Base-by-base conservation (phyloP, 345 rosid species). In the Nephelium lappaceum region DNA sequence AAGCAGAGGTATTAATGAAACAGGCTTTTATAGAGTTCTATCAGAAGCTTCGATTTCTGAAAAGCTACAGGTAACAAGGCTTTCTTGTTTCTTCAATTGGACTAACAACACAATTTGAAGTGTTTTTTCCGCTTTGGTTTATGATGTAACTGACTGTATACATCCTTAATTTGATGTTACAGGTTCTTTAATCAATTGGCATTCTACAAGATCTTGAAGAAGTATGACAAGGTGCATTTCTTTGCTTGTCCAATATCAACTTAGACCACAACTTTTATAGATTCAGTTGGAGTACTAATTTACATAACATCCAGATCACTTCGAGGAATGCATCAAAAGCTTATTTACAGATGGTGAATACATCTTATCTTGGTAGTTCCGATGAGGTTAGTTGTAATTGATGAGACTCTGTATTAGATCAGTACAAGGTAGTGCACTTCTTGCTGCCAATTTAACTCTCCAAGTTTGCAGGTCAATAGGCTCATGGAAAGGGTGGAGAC, bases 191-290 rank as follows among this genome's bases (percentile, higher is more conserved):
- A 93, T 80, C 89, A 86, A 51, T 69, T 91, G 80, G 97, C 97
- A 0, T 86, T 91, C 69, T 89, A 93, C 75, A 93, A 93, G 86
- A 91, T 94, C 77, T 83, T 93, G 90, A 94, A 94, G 89, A 95
- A 93, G 85, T 91, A 95, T 77, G 97, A 93, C 76, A 93, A 95
- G 93, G 97, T 94, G 76, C 73, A 69, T 39, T 15, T 43, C 27
- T 24, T 58, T 47, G 68, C 49, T 18, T 39, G n/a, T 55, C 8
- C 5, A 16, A 5, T 16, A 57, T 71, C 51, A 24, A 25, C 41
- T 55, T 41, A 4, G 6, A 15, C 19, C 5, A 24, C 38, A 19
- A 36, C 51, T 41, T 63, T 19, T 12, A 38, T 70, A 21, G 42
- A 14, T 62, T 74, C 27, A 61, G 12, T 61, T 25, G 36, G 68